Evolutionary conservation across 441 rosid species (phyloP), one percentile per base, ranked within the genome.

Genomic region (Pelargonium fulgidum): DNA sequence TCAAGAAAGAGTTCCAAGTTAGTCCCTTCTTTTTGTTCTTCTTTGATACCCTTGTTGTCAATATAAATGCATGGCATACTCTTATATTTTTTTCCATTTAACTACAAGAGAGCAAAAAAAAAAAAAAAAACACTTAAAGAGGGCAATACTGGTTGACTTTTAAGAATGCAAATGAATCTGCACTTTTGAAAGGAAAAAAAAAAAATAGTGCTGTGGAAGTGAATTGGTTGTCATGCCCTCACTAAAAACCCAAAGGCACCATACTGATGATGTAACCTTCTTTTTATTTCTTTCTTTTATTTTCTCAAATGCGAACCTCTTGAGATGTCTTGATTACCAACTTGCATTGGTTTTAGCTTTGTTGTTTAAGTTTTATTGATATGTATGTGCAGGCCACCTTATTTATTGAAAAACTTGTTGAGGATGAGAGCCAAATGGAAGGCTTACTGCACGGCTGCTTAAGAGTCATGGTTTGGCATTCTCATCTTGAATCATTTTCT

Each of bases 381-480:
- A 36, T 74, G 42, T 67, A 33, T 64, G 12, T 78, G 62, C 80
- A 85, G 93, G 85, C 71, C 7, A 83, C 82, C 70, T 33, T 79
- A 36, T 82, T 86, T 50, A 69, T 88, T 14, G 86, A 88, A 73
- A 86, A 85, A 76, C 68, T 84, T 67, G 87, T 88, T 75, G 87
- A 85, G 79, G 90, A 88, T 80, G 93, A 86, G 72, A 82, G 83
- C 77, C 89, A 85, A 67, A 86, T 86, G 93, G 90, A 88, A 70
- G 83, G 89, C 77, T 75, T 83, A 22, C 72, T 45, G 45, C 80
- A 75, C 16, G 54, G 79, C 67, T 83, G 89, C 79, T 82, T 81
- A 2, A 82, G 73, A 67, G 71, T 87, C 71, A 79, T 81, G 88
- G 93, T 77, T 45, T 86, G 90, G 93, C 75, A 66, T 66, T 77